Percentiles rank a stretch among this genome's conserved stretches.
Evolutionary conservation across 2,329 filamentous ascomycete genomes (phyloP).

Genomic region (Xylaria sp.): DNA sequence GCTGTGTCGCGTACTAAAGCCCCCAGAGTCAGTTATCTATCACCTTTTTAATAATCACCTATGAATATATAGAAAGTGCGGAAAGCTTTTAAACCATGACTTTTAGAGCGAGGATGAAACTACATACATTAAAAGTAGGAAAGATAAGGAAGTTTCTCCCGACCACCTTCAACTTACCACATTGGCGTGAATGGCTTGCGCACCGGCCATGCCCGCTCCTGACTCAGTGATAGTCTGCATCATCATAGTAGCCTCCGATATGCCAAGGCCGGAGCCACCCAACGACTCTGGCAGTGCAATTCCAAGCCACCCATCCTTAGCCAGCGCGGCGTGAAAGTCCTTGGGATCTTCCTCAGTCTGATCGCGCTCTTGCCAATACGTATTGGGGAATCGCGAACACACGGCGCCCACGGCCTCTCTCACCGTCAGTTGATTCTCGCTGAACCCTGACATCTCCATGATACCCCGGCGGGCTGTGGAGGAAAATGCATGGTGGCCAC

Average conservation of each 20-base stretch:
- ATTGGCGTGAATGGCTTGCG: conserved; percentile 71
- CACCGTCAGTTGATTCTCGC: conserved; percentile 77
- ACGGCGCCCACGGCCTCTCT: conserved; percentile 75
- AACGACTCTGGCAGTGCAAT: conserved; percentile 80
- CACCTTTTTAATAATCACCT: neutral
- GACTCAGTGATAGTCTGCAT: conserved; percentile 83
- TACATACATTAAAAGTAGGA: neutral
- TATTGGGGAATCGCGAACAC: conserved; percentile 76
- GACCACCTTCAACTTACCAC: conserved; percentile 53
- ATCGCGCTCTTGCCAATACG: conserved; percentile 82
- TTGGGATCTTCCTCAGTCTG: conserved; percentile 76
- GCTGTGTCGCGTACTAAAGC: conserved; percentile 73
- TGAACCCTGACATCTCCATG: conserved; percentile 80
- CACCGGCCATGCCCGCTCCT: conserved; percentile 81
- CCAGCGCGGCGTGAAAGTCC: conserved; percentile 79
- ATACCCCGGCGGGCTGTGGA: conserved; percentile 54
- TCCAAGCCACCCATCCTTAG: conserved; percentile 82
- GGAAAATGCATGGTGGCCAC: conserved; percentile 50
- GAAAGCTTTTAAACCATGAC: neutral
- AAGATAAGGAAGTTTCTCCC: neutral
- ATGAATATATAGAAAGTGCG: neutral
- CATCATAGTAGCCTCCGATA: conserved; percentile 88
- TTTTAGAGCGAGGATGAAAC: neutral
- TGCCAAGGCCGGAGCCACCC: conserved; percentile 79
- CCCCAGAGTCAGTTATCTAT: neutral